Base-by-base conservation (phyloP, 1,139 yeast genomes). In the Geotrichum siamense region DNA sequence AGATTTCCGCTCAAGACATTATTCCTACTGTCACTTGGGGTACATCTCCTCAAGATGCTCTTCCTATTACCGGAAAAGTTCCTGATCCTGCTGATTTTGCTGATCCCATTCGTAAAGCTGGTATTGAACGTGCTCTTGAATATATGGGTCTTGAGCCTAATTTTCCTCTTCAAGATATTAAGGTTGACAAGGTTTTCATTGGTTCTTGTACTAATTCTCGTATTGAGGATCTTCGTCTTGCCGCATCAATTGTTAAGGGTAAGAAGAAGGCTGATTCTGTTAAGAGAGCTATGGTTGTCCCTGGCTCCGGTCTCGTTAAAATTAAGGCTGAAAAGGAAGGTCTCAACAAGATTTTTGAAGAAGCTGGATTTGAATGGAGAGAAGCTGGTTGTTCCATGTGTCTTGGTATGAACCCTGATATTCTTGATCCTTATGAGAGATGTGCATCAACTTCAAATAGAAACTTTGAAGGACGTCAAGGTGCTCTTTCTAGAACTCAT, bases 321-420 rank as follows among this genome's bases (percentile, higher is more conserved):
- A 71, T 71, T 49, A 94, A 86, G 68, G 98, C 98, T 45, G 98
- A 91, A 69, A 72, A 70, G 53, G 98, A 91, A 69, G 98, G 98
- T 44, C 75, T 91, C 47, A 93, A 91, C 64, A 84, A 85, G 70
- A 76, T 91, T 50, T 91, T 91, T 58, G 78, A 73, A 58, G 86
- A 78, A 42, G 97, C 98, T 46, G 97, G 96, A 22, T 91, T 91
- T 62, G 87, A 83, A 58, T 91, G 98, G 98, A 82, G 98, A 72
- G 98, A 91, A 70, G 97, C 98, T 52, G 98, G 98, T 51, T 91
- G 98, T 69, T 89, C 97, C 41, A 91, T 91, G 98, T 91, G 98
- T 70, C 76, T 91, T 49, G 98, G 98, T 67, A 91, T 91, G 98
- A 91, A 91, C 69, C 96, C 97, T 33, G 98, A 91, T 70, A 89